Percentiles rank a stretch among this genome's conserved stretches.
phyloP scores from a whole-genome alignment of 139 green algal species.

The Ettlia oleoabundans region DNA sequence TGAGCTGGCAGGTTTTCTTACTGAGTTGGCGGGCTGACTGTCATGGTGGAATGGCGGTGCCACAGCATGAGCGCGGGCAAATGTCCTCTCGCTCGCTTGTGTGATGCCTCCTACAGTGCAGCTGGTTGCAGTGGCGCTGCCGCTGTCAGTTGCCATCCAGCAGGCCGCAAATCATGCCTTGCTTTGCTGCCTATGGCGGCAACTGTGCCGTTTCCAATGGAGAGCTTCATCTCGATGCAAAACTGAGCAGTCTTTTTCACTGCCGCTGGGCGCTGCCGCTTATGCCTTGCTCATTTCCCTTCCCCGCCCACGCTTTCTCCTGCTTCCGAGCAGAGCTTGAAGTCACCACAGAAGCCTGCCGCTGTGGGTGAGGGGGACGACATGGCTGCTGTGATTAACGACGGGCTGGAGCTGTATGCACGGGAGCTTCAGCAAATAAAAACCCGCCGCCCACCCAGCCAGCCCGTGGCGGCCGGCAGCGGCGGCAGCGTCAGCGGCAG shows the following conservation, averaged over 20 bases:
- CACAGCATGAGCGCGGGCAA: not conserved
- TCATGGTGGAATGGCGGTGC: not conserved
- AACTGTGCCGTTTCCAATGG: too few relatives aligned
- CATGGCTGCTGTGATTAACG: conserved; percentile 76
- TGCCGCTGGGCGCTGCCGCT: too few relatives aligned
- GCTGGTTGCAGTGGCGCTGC: too few relatives aligned
- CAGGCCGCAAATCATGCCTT: not conserved
- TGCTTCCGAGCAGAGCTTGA: conserved; percentile 1
- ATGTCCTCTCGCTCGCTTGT: too few relatives aligned
- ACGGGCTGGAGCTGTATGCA: conserved; percentile 87
- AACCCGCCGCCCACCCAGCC: conserved; percentile 2
- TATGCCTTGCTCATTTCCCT: too few relatives aligned
- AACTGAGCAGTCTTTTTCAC: too few relatives aligned
- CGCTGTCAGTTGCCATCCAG: too few relatives aligned
- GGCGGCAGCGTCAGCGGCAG: not conserved
- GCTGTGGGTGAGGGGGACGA: conserved; percentile 46
- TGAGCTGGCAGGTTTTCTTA: too few relatives aligned
- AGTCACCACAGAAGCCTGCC: conserved; percentile 26
- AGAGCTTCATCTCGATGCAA: too few relatives aligned
- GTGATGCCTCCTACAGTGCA: too few relatives aligned
- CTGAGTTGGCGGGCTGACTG: not conserved
- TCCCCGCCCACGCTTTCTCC: not conserved
- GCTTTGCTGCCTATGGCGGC: conserved; percentile 32
- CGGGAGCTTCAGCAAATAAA: conserved; percentile 54
- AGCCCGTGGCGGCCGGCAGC: not conserved